Evolutionary conservation across 352 stramenopile genomes (phyloP), one percentile per base, ranked within the genome.

Genomic region (Blastocystis sp.): DNA sequence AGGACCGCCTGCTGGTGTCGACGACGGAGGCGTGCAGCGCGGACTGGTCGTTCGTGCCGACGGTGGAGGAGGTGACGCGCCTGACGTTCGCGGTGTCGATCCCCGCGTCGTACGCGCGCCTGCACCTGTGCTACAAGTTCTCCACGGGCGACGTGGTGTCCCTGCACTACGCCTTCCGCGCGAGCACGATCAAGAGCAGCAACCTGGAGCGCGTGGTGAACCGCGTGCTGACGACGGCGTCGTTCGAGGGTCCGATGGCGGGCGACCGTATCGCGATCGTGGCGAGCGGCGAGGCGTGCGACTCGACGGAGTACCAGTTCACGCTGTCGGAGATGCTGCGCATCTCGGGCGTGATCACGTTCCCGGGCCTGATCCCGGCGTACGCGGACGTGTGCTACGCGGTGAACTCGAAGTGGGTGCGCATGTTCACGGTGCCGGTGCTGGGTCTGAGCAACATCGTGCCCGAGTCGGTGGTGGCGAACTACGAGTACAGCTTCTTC

Each of bases 111-210:
- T 52, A 17, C 14, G 34, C 54, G 19, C 10, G 6, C 6, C n/a
- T 84, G 74, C 69, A 57, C 28, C 68, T 84, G 34, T 84, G 74
- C 74, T 84, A 84, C 74, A 84, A 84, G 74, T 70, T 84, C 52
- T 19, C 6, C 34, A 38, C 10, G 34, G 6, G 65, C 6, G 45
- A 61, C n/a, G 74, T 45, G n/a, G 1, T 69, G 0, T 40, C 19
- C 21, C 54, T 84, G 59, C 28, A 52, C 6, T 57, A 68, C n/a
- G 4, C 34, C 0, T 84, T 84, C 74, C 74, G 74, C 48, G 48
- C 57, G 38, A 59, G 54, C 2, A 69, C 57, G 9, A 84, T 84
- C 54, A 57, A 19, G 9, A 11, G 66, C 21, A 42, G 65, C 17
- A 10, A 40, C 9, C 34, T 84, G 60, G 60, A 66, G 17, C 74